A percentile compares a stretch with the other conserved stretches of the same genome.
Conservation (phyloP, 352 stramenopile species). For the Pythium folliculosum region DNA sequence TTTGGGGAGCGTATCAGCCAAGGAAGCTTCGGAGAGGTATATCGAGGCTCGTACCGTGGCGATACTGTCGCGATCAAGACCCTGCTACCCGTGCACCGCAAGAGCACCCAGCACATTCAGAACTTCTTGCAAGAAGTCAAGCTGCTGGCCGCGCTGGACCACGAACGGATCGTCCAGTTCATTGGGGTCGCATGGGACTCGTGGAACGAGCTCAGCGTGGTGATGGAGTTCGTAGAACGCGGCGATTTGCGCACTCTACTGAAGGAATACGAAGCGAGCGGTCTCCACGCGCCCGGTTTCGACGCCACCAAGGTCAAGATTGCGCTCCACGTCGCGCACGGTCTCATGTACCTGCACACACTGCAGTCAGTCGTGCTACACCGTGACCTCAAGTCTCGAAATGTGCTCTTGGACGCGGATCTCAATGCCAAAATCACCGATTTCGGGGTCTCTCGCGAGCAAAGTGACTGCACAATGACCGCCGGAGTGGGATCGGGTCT, state of each 20-base stretch:
- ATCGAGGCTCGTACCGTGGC: conserved; percentile 38
- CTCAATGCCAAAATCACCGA: conserved; percentile 38
- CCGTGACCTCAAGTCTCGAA: conserved; percentile 27
- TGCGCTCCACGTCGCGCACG: background rate
- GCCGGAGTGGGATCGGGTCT: conserved; percentile 21
- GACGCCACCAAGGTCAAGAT: conserved; percentile 30
- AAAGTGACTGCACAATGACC: conserved; percentile 16
- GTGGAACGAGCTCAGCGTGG: conserved; percentile 17
- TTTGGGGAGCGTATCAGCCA: conserved; percentile 40
- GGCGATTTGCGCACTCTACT: conserved; percentile 38
- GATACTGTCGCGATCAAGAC: conserved; percentile 59
- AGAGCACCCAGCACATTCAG: conserved; percentile 47
- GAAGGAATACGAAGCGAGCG: conserved; percentile 32
- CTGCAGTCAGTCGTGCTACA: background rate
- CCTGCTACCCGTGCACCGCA: conserved; percentile 42
- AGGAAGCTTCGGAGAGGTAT: conserved; percentile 52
- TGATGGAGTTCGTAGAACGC: conserved; percentile 31
- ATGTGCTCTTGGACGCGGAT: conserved; percentile 23
- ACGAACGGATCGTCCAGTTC: conserved; percentile 63
- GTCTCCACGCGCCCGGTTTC: background rate
- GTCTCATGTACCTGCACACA: conserved; percentile 9
- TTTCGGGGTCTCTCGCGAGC: conserved; percentile 31
- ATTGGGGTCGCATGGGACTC: conserved; percentile 59
- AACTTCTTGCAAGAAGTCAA: conserved; percentile 52
- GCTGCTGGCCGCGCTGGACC: conserved; percentile 54